Evolutionary conservation across 257 asterid genomes (phyloP).

Genomic region (Solanum etuberosum): DNA sequence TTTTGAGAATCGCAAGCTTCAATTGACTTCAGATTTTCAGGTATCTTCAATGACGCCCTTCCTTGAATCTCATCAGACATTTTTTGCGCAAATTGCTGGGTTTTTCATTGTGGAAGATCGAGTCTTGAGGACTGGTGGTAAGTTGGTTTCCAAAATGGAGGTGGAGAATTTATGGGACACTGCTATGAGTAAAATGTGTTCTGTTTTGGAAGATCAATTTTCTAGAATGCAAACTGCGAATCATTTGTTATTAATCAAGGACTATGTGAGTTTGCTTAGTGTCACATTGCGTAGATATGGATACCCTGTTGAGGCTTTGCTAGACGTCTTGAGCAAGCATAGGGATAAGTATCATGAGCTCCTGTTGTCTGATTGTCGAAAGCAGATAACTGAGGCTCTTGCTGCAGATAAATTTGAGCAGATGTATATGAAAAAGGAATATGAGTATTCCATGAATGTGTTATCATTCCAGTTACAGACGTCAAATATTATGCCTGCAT

Average conservation of each 20-base stretch:
- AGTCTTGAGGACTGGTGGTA: conserved; percentile 86
- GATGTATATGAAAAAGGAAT: conserved; percentile 97
- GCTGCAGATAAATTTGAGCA: conserved; percentile 92
- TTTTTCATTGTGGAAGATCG: conserved; percentile 93
- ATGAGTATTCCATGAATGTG: conserved; percentile 87
- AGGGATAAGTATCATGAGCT: conserved; percentile 94
- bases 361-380: conserved; percentile 78
- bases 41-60: conserved; percentile 97
- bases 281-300: conserved; percentile 86
- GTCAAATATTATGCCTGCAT: conserved; percentile 89
- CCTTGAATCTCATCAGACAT: conserved; percentile 86
- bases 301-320: conserved; percentile 79
- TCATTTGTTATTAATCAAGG: conserved; percentile 91
- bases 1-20: conserved; percentile 89
- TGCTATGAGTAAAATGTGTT: conserved; percentile 92
- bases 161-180: conserved; percentile 98
- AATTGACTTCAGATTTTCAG: conserved; percentile 91
- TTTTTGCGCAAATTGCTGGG: conserved; percentile 97
- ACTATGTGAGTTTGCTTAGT: conserved; percentile 92
- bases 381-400: conserved; percentile 79
- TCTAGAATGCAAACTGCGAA: conserved; percentile 98
- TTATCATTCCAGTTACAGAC: conserved; percentile 90
- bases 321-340: conserved; percentile 88
- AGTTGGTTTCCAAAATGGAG: conserved; percentile 69
- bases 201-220: conserved; percentile 93